Base-by-base conservation (phyloP, 768 basidiomycete genomes). In the Tremella mesenterica region DNA sequence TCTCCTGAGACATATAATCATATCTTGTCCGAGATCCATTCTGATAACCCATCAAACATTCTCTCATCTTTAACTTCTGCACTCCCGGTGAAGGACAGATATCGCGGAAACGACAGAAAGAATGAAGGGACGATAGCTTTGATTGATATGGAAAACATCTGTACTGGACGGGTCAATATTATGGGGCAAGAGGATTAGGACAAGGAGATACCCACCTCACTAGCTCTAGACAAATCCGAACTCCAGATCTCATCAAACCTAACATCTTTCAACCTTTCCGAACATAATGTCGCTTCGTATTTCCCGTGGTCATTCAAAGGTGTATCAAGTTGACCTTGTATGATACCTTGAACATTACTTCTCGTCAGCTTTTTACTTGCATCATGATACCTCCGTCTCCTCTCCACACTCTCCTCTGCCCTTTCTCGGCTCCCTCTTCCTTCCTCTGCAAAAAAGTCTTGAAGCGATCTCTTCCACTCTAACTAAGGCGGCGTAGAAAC, bases 171-270 rank as follows among this genome's bases (percentile, higher is more conserved):
- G n/a, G n/a, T n/a, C n/a, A n/a, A n/a, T n/a, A n/a, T n/a, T n/a
- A n/a, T n/a, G n/a, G n/a, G n/a, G 34, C 12, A 36, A 12, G 26
- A 33, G 21, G 31, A 16, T 18, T 45, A 4, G 25, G 52, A 13
- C 3, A n/a, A n/a, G n/a, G n/a, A n/a, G n/a, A n/a, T n/a, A 57
- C 54, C 73, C 65, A 88, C 88, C 75, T 81, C 78, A 44, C 72
- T 73, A 12, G 88, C 87, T 53, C 88, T 76, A 45, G 61, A 73
- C 45, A 90, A 77, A 75, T 88, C 85, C 64, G 88, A 90, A 55
- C 79, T 81, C 65, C 80, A 83, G 27, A 82, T 85, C 25, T 71
- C 72, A 30, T 76, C 77, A 58, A 91, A 85, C 7, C 73, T 74
- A 16, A 84, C 72, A 29, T 74, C 65, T 63, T 77, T 77, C 23